Conservation (phyloP, 768 basidiomycete species). For the Tylopilus plumbeoviolaceoides region DNA sequence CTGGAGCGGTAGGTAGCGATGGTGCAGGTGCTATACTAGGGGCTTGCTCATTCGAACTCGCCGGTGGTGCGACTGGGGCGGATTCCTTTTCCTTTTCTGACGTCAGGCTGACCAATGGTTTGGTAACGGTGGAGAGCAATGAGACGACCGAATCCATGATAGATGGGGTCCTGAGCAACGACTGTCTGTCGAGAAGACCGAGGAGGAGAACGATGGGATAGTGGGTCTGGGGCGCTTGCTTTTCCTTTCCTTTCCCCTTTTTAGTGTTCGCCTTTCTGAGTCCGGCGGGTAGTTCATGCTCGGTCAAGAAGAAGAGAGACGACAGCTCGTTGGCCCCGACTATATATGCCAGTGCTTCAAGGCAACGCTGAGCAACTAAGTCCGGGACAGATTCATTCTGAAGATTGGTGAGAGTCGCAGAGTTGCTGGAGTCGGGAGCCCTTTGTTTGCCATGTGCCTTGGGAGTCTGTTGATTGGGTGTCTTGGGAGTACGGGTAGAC, state of each 20-base stretch:
- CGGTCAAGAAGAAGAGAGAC: constrained; percentile 91
- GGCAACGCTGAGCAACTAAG: constrained; percentile 88
- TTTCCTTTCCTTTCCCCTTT: constrained; percentile 97
- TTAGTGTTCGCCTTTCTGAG: constrained; percentile 64
- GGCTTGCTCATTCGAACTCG: constrained; percentile 14
- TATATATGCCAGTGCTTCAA: constrained; percentile 87
- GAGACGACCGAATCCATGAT: constrained; percentile 92
- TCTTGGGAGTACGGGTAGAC: constrained; percentile 68
- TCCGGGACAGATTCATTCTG: constrained; percentile 86
- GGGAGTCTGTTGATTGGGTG: constrained; percentile 36
- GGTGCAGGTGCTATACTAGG: constrained; percentile 4
- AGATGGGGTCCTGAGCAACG: constrained; percentile 78
- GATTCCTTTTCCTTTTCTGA: constrained; percentile 40
- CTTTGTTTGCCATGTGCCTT: constrained; percentile 68
- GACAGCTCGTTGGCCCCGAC: constrained; percentile 81
- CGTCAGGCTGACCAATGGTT: constrained; percentile 69
- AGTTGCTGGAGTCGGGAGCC: constrained; percentile 47
- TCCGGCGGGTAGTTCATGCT: constrained; percentile 86
- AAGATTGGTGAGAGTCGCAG: constrained; percentile 46
- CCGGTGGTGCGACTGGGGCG: constrained; percentile 17
- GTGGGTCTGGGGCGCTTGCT: constrained; percentile 71
- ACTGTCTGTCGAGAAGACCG: constrained; percentile 81
- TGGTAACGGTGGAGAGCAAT: constrained; percentile 83
- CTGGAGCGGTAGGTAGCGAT: constrained; percentile 1
- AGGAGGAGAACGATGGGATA: constrained; percentile 91